Evolutionary conservation across 2,329 filamentous ascomycete genomes (phyloP), one percentile per base, ranked within the genome.

Genomic region (Penicillium sp.): DNA sequence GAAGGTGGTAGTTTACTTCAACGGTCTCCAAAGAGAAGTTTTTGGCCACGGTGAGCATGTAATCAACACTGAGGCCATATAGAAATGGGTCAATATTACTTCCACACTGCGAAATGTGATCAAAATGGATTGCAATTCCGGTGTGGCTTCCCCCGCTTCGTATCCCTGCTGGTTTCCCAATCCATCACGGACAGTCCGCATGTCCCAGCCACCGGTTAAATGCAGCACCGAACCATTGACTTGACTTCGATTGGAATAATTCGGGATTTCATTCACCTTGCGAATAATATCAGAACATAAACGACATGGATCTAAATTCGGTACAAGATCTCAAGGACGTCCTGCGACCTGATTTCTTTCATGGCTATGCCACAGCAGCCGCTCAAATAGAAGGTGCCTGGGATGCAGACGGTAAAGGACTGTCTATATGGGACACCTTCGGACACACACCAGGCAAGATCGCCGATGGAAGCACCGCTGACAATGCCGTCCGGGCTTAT

Each of bases 341-440:
- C n/a, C 59, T 69, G 21, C 56, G 65, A 4, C 53, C 50, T 4
- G 65, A 68, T 40, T 69, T 69, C 50, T 69, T 60, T 27, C 65
- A 67, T 7, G 67, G 67, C 5, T 69, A 65, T 41, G 66, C 66
- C 8, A 69, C 66, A 27, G 67, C 67, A 21, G 66, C 66, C 22
- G 54, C 66, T 5, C 89, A 93, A 72, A 87, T 93, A 62, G 90
- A 94, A 77, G 90, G 90, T 52, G 84, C 86, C 48, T 79, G 81
- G 54, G 79, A 88, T 44, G 81, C 86, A 67, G 89, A 92, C 68
- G 89, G 89, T 60, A 88, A 89, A 62, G 88, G 83, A 27, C 83
- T 87, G 50, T 89, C 87, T 57, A 92, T 92, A 72, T 93, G 89
- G 89, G 90, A 93, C 73, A 86, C 82, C 21, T 93, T 92, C 78